Evolutionary conservation across 2,329 filamentous ascomycete genomes (phyloP), one percentile per base, ranked within the genome.

Genomic region (Botrytis tulipae): DNA sequence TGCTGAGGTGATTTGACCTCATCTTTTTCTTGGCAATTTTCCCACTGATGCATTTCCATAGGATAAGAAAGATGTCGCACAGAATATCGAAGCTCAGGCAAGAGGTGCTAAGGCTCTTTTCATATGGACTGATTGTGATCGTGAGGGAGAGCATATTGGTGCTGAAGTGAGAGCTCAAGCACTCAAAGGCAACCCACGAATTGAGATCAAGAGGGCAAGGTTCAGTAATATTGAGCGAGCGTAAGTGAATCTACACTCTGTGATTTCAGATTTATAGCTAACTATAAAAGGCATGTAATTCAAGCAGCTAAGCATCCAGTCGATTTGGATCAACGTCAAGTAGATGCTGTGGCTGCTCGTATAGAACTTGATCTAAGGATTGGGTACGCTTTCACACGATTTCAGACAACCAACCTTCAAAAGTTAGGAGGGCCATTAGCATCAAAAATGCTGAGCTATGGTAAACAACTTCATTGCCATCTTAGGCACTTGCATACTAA

Each of bases 111-210:
- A 87, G 72, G 89, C 91, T 20, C 86, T 99, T 46, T 95, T 97
- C 82, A 98, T 99, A 78, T 99, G 96, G 96, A 99, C 96, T 0
- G 96, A 99, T 86, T 98, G 96, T 83, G 96, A 99, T 85, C 90
- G 95, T 72, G 96, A 99, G 86, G 96, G 96, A 51, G 96, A 99
- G 82, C 93, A 98, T 80, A 99, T 99, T 77, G 96, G 96, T 10
- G 88, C 92, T 57, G 95, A 99, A 82, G 95, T 99, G 75, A 91
- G 94, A 62, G 88, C 92, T 70, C 91, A 95, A 74, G 96, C 96
- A 8, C 85, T 86, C 65, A 90, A 90, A 79, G 91, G 89, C 16
- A 98, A 98, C 76, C 83, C 86, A 16, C 85, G 85, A 1, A 90
- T 99, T 60, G 87, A 94, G 75, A 89, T 98, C 73, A 96, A 93